Base-by-base conservation (phyloP, 2,329 filamentous ascomycete species). In the Neophaeococcomyces aloes region DNA sequence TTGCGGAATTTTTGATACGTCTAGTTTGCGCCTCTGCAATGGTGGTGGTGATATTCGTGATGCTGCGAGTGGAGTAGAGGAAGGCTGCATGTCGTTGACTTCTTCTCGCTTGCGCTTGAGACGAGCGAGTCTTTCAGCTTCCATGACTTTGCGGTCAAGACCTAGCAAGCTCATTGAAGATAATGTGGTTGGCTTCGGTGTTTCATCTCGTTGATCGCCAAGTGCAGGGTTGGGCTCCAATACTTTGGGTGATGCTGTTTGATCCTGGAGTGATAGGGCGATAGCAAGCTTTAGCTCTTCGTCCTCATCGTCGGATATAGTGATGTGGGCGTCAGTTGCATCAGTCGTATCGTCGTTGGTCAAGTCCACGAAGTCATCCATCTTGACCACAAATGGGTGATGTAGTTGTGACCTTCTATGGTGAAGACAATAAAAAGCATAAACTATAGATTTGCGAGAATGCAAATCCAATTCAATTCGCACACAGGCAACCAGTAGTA, bases 91-190 rank as follows among this genome's bases (percentile, higher is more conserved):
- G 13, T 19, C 23, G n/a, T 18, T n/a, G 6, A 68, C 69, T 7
- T 63, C 58, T 59, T 75, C 73, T 29, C 77, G 73, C 60, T 88
- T 84, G 33, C 71, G 66, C 29, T 69, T 71, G 30, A 79, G 61
- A 53, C 88, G 75, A 17, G 77, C 79, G 11, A 94, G 71, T 31
- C 89, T 78, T 59, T 93, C 86, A 55, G 79, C 71, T 61, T 95
- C 89, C 86, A 94, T 91, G 41, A 78, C 75, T 61, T 80, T 86
- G 29, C 88, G 76, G 64, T 94, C 75, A 1, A 94, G 62, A 3
- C 74, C 72, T 3, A 73, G 56, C 0, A 77, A 10, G 10, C 36
- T 32, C 30, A 10, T 36, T 35, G 35, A 7, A 17, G 13, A n/a
- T 30, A 11, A 15, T 15, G 35, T 21, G n/a, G 18, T 23, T 18